Base-by-base conservation (phyloP, 2,329 filamentous ascomycete genomes). In the Cephalotrichum gorgonifer region DNA sequence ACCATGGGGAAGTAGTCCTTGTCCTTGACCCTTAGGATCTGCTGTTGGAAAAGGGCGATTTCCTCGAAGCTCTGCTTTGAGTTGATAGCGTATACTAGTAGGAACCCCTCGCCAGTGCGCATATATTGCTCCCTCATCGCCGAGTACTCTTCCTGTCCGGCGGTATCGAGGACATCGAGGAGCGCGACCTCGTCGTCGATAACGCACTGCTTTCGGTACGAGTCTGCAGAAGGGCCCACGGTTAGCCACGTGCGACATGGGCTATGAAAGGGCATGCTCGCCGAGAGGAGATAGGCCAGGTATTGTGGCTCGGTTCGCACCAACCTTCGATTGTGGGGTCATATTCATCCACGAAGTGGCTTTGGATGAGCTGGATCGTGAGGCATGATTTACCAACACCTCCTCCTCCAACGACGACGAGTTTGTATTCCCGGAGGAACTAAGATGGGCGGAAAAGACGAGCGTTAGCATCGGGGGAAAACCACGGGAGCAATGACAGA, bases 1-100 rank as follows among this genome's bases (percentile, higher is more conserved):
- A 97, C 95, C 75, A 98, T 97, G 59, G 93, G 93, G 75, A 98
- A 98, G 69, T 96, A 95, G 72, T 98, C 93, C 81, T 95, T 97
- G 75, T 97, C 93, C 79, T 98, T 98, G 61, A 98, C 93, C 59
- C 93, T 77, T 58, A 98, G 76, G 65, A 98, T 98, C 71, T 98
- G 93, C 76, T 97, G 90, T 71, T 97, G 90, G 72, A 97, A 97
- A 44, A 89, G 95, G 71, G 89, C 86, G 68, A 98, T 97, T 74
- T 98, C 93, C 66, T 98, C 91, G 63, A 96, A 97, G 62, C 88
- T 95, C 71, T 96, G 90, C 63, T 90, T 82, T 63, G 91, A 96
- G 50, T 88, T 96, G 74, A 98, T 98, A 58, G 90, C 95, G 77
- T 97, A 97, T 62, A 97, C 89, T 48, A 98, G 83, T 63, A 98